Evolutionary conservation across 257 asterid genomes (phyloP).

Genomic region (Solanum ahanhuiri): DNA sequence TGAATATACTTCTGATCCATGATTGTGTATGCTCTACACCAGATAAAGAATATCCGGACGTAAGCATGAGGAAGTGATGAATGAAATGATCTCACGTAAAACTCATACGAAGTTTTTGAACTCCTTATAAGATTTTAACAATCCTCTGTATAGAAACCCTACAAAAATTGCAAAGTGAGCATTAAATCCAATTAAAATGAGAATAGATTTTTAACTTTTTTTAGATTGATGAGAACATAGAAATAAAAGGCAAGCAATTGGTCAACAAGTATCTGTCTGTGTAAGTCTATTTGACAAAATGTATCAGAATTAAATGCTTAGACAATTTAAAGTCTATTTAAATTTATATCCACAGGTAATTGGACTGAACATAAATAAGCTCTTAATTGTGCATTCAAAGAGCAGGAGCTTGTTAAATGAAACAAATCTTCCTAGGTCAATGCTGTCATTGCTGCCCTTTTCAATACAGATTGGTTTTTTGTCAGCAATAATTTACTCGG

Average conservation of each 20-base stretch:
- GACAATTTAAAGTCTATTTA: neutral
- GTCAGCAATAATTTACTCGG: neutral
- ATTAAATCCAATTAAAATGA: neutral
- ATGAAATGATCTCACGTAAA: too few relatives aligned
- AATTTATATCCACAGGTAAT: neutral
- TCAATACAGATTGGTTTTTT: neutral
- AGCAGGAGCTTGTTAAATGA: neutral
- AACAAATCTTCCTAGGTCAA: neutral
- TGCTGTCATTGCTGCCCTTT: neutral
- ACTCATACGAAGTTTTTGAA: too few relatives aligned
- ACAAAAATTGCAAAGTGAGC: neutral
- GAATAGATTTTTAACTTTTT: neutral
- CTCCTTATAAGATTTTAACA: neutral
- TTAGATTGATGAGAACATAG: neutral
- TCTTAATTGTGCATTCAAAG: neutral
- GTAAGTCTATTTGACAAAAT: neutral
- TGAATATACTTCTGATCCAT: neutral
- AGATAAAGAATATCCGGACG: too few relatives aligned
- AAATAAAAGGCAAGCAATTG: neutral
- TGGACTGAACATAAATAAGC: neutral
- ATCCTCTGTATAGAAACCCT: accelerated
- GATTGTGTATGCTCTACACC: too few relatives aligned
- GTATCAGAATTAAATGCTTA: neutral
- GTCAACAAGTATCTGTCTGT: neutral
- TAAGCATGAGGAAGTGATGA: neutral